Base-by-base conservation (phyloP, 2,329 filamentous ascomycete species). In the Albifimbria verrucaria region DNA sequence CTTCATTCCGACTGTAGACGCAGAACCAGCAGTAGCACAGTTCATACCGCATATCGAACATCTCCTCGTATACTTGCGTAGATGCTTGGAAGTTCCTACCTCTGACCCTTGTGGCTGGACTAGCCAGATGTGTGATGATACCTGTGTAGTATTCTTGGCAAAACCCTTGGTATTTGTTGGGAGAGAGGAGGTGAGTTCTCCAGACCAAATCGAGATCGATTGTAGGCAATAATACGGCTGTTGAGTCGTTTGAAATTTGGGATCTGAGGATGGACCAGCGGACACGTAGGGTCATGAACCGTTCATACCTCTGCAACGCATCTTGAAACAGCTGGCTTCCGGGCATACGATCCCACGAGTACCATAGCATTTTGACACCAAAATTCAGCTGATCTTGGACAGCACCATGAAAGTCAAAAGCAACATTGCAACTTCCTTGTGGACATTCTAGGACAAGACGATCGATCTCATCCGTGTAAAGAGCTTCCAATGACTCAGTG, bases 301-400 rank as follows among this genome's bases (percentile, higher is more conserved):
- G 57, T 17, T 39, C 45, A 24, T 57, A 62, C 25, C 58, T 52
- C 18, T 54, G 46, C 18, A 60, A 42, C 11, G 48, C 55, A 4
- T 45, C 42, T 6, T 17, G 11, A 17, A 17, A 20, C 5, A 43
- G 39, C 9, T 9, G 24, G n/a, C n/a, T n/a, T n/a, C n/a, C n/a
- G 23, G 54, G 52, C 51, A 62, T 56, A 2, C 53, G 59, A 45
- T 62, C 59, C 58, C 52, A 60, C 1, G 59, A 62, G 46, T 54
- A 57, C 2, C 52, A 24, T 10, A 57, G 21, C 9, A 57, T n/a
- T 17, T 18, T 32, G 4, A 47, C 49, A 12, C 51, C 55, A n/a
- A 61, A 53, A 4, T 51, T 23, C 1, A 62, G 42, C 11, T 62
- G 58, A 9, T 48, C 46, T 17, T 57, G 50, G 3, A 55, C 48